Percentiles rank a stretch among this genome's conserved stretches.
Conservation (phyloP, 202 grass and related monocot species). For the Dendrocalamus latiflorus region DNA sequence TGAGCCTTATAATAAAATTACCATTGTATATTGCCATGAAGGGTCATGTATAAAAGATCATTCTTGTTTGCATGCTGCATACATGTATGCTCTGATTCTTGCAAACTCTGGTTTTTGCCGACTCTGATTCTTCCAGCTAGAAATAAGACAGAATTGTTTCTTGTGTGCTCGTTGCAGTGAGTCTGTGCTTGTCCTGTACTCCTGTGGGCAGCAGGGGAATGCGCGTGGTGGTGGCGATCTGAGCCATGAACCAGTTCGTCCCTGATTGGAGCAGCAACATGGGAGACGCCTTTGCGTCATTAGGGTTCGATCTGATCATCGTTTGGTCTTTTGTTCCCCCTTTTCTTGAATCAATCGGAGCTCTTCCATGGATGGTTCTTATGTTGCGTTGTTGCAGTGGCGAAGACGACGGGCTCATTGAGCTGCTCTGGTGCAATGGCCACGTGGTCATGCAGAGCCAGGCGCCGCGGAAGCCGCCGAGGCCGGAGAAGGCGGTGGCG, state of each 20-base stretch:
- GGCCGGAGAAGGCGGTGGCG: slow-evolving; percentile 1
- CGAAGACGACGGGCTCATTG: slow-evolving; percentile 42
- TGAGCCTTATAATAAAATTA: not conserved
- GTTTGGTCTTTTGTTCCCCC: not conserved
- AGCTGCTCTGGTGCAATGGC: slow-evolving; percentile 67
- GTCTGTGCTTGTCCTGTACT: too few relatives aligned
- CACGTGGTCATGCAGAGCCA: slow-evolving; percentile 73
- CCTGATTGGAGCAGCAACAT: slow-evolving; percentile 40
- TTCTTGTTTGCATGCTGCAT: not conserved
- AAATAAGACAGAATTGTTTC: not conserved
- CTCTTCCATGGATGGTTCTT: not conserved
- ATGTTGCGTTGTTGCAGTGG: not conserved
- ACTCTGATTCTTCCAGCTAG: too few relatives aligned
- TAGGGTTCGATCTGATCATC: not conserved
- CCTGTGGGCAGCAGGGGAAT: not conserved
- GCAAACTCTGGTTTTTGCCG: too few relatives aligned
- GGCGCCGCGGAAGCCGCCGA: slow-evolving; percentile 25
- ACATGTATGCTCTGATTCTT: not conserved
- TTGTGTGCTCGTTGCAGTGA: not conserved
- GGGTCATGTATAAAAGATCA: not conserved
- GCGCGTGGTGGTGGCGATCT: not conserved
- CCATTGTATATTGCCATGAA: not conserved
- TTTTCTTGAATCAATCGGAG: not conserved
- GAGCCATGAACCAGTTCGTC: slow-evolving; percentile 40
- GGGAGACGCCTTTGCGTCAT: slow-evolving; percentile 20